These are phyloP conservation scores for Trypanosoma vivax DNA, from an alignment of 208 protist species.

Conservation along the genomic window DNA sequence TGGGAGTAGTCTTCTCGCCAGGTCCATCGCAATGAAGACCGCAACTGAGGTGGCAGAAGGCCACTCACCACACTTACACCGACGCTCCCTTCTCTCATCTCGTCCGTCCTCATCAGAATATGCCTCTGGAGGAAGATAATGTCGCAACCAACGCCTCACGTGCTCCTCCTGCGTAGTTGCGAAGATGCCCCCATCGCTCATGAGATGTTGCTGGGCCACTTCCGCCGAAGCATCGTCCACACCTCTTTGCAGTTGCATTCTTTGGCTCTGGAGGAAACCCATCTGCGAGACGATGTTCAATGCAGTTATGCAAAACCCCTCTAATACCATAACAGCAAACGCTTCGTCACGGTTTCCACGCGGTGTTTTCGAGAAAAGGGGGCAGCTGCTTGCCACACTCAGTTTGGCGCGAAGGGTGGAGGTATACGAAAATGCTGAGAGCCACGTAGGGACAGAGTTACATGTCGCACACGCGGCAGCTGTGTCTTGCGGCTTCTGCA, in stretches of 20 bases:
- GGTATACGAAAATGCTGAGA: conserved; percentile 16
- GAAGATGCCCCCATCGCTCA: conserved; percentile 7
- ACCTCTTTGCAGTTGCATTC: not conserved
- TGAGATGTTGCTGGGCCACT: conserved; percentile 5
- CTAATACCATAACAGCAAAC: conserved; percentile 7
- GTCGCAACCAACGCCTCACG: conserved; percentile 9
- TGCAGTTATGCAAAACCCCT: conserved; percentile 16
- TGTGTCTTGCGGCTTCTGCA: no score
- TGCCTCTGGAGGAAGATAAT: conserved; percentile 11
- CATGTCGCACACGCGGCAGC: not conserved
- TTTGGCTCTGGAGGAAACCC: conserved; percentile 4
- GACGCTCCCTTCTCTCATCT: not conserved
- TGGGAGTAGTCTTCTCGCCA: conserved; percentile 15
- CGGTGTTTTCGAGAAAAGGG: not conserved
- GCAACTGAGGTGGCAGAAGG: conserved; percentile 12
- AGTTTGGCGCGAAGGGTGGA: not conserved
- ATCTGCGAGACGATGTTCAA: conserved; percentile 16
- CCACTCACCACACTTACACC: not conserved
- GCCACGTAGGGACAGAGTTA: conserved; percentile 3
- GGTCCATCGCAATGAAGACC: conserved; percentile 15
- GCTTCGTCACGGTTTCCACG: not conserved
- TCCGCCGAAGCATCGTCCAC: not conserved
- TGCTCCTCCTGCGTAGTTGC: conserved; percentile 7
- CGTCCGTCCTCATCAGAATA: not conserved
- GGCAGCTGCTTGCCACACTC: not conserved